A percentile compares a stretch with the other conserved stretches of the same genome.
Evolutionary conservation across 83 land plant genomes (phyloP).

Genomic region (Diphasiastrum complanatum): DNA sequence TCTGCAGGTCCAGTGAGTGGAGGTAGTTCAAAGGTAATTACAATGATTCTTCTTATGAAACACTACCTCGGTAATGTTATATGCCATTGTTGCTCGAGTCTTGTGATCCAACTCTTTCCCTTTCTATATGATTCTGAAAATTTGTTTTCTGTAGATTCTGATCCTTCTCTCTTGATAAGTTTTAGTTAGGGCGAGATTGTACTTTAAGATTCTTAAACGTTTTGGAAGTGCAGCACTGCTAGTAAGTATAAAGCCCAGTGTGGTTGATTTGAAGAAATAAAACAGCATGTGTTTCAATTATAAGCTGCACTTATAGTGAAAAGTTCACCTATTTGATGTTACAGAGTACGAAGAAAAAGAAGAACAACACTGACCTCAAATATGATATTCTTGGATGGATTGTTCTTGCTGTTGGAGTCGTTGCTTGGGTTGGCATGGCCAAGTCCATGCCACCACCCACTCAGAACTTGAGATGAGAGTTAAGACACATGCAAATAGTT

Average conservation of each 20-base stretch:
- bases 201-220: no score
- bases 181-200: no score
- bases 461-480: no score
- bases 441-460: conserved; percentile 25
- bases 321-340: neutral
- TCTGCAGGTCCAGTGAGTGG: no score
- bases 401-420: conserved; percentile 25
- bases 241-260: no score
- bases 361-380: conserved; percentile 29
- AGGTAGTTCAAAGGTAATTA: neutral
- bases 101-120: neutral
- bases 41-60: neutral
- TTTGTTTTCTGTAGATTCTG: no score
- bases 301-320: neutral
- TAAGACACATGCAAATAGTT: no score
- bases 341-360: conserved; percentile 10
- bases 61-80: neutral
- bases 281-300: neutral
- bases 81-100: neutral
- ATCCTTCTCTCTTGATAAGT: no score
- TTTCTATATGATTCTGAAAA: no score
- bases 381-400: conserved; percentile 27
- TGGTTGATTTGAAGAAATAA: neutral
- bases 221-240: no score
- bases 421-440: conserved; percentile 29